Percentiles rank a stretch among this genome's conserved stretches.
Conservation (phyloP, 495 filamentous ascomycete species). For the Annulohypoxylon moriforme region DNA sequence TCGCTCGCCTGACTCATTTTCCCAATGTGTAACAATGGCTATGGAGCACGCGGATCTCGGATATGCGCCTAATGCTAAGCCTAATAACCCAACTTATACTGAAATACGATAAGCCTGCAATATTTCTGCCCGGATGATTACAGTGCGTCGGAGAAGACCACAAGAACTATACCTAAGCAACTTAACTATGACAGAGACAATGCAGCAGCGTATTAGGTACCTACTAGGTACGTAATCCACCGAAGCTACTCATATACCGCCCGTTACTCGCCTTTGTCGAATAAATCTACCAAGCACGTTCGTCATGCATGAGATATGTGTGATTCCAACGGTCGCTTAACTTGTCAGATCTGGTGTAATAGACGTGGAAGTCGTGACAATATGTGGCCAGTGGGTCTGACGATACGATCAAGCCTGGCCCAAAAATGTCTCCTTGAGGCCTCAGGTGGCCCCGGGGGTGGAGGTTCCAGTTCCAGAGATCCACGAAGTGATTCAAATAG, state of each 20-base stretch:
- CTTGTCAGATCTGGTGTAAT: not conserved
- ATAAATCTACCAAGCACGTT: conserved; percentile 9
- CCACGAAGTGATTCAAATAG: not conserved
- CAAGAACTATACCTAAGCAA: too few relatives aligned
- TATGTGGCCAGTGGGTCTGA: conserved; percentile 3
- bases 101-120: not conserved
- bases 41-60: not conserved
- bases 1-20: too few relatives aligned
- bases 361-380: not conserved
- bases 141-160: too few relatives aligned
- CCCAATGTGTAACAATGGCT: not conserved
- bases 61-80: not conserved
- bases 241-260: conserved; percentile 9
- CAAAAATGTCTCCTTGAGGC: not conserved
- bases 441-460: not conserved
- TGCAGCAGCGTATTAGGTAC: conserved; percentile 42
- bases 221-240: not conserved
- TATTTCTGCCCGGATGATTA: too few relatives aligned
- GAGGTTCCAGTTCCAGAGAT: not conserved
- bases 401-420: conserved; percentile 16
- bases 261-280: not conserved
- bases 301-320: conserved; percentile 21
- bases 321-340: not conserved
- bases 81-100: not conserved
- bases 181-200: too few relatives aligned